Percentiles rank a stretch among this genome's conserved stretches.
These are phyloP conservation scores for Sergeia podlipaevii DNA, from an alignment of 208 protist species.

Conservation along the genomic window DNA sequence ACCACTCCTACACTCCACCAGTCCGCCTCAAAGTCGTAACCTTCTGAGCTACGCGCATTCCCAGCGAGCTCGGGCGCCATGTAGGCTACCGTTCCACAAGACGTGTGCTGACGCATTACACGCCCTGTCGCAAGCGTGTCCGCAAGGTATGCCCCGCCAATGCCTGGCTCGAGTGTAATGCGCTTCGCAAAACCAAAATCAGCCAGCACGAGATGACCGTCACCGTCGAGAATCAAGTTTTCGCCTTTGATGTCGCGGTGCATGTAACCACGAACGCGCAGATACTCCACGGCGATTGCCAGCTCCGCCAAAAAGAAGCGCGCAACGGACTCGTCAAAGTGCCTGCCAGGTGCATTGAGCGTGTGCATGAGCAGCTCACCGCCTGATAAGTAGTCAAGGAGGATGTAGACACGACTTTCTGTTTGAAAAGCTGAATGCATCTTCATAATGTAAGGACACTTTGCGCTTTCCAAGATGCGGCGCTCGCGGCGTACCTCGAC, in stretches of 20 bases:
- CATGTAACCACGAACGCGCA: conserved; percentile 71
- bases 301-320: conserved; percentile 92
- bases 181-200: conserved; percentile 89
- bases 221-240: conserved; percentile 78
- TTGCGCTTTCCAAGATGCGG: conserved; percentile 47
- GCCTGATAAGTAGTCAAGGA: conserved; percentile 92
- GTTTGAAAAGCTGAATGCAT: conserved; percentile 84
- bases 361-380: conserved; percentile 94
- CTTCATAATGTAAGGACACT: conserved; percentile 87
- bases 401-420: conserved; percentile 78
- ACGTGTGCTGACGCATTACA: conserved; percentile 53
- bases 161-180: conserved; percentile 41
- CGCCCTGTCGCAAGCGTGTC: conserved; percentile 18
- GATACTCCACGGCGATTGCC: conserved; percentile 75
- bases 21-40: conserved; percentile 75
- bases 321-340: conserved; percentile 47
- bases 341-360: conserved; percentile 36
- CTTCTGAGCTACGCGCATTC: conserved; percentile 16
- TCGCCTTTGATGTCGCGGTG: conserved; percentile 90
- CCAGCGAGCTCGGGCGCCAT: conserved; percentile 83
- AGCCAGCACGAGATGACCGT: conserved; percentile 73
- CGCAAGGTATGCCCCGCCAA: conserved; percentile 9
- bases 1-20: conserved; percentile 85
- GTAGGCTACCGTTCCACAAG: conserved; percentile 89
- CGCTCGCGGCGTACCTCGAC: conserved; percentile 70